These are phyloP conservation scores for Rhynchosporium secalis DNA, from an alignment of 2,329 filamentous ascomycete genomes.

Conservation along the genomic window DNA sequence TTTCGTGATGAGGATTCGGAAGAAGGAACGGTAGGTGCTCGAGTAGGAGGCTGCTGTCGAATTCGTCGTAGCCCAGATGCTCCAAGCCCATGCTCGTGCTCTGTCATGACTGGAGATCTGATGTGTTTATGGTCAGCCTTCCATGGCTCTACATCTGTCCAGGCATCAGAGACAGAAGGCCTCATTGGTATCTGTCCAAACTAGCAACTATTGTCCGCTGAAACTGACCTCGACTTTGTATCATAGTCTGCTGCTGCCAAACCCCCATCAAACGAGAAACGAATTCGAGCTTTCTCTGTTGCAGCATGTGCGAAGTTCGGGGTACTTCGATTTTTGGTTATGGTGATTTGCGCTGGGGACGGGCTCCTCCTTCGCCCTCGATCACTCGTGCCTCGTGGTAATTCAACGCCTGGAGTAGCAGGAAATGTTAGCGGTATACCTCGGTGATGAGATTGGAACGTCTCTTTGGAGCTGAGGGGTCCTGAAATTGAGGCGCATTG, in stretches of 20 bases:
- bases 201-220: background rate
- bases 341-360: constrained; percentile 34
- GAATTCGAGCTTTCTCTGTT: constrained; percentile 61
- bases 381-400: constrained; percentile 25
- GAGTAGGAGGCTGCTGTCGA: constrained; percentile 75
- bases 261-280: constrained; percentile 76
- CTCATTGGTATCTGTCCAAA: constrained; percentile 16
- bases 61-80: constrained; percentile 89
- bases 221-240: constrained; percentile 69
- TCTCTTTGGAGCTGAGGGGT: constrained; percentile 12
- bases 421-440: constrained; percentile 21
- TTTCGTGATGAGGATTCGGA: constrained; percentile 64
- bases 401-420: constrained; percentile 32
- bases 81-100: constrained; percentile 85
- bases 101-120: constrained; percentile 79
- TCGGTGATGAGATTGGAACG: background rate
- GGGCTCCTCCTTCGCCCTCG: constrained; percentile 28
- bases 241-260: constrained; percentile 62
- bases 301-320: constrained; percentile 34
- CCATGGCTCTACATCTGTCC: constrained; percentile 16
- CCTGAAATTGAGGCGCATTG: constrained; percentile 9
- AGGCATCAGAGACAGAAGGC: constrained; percentile 28
- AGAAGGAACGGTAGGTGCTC: constrained; percentile 64
- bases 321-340: constrained; percentile 66
- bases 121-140: constrained; percentile 34